A percentile compares a stretch with the other conserved stretches of the same genome.
Evolutionary conservation across 139 green algal genomes (phyloP).

Genomic region (Chlorella ohadii): DNA sequence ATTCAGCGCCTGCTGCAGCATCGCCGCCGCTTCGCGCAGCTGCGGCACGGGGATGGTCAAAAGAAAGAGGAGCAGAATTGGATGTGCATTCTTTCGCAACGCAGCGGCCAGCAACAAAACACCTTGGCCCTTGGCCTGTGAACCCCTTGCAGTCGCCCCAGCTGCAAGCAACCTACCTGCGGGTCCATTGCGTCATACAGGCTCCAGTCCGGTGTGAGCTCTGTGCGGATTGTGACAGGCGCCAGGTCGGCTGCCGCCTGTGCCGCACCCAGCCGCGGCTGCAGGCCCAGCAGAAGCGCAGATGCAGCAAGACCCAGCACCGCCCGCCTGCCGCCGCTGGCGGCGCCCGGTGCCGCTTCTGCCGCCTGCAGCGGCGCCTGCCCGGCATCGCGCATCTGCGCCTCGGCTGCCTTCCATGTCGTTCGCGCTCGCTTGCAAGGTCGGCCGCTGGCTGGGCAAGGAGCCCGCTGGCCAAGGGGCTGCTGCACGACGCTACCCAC

Average conservation of each 20-base stretch:
- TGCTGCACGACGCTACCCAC: no score
- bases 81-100: background rate
- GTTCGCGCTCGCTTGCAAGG: background rate
- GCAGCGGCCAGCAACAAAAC: no score
- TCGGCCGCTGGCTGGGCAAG: background rate
- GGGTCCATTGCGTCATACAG: conserved; percentile 79
- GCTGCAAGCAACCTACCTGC: conserved; percentile 45
- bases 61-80: no score
- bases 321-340: no score
- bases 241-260: background rate
- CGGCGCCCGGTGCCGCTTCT: no score
- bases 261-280: background rate
- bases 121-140: no score
- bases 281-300: conserved; percentile 5
- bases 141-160: no score
- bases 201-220: conserved; percentile 71
- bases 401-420: background rate
- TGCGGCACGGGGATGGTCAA: background rate
- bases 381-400: no score
- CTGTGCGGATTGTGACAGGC: conserved; percentile 41
- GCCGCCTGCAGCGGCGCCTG: no score
- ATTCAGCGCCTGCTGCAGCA: conserved; percentile 82
- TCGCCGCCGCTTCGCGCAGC: conserved; percentile 66
- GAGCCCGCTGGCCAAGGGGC: background rate
- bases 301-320: background rate